Conservation (phyloP, 2,329 filamentous ascomycete species). For the Zalaria obscura region DNA sequence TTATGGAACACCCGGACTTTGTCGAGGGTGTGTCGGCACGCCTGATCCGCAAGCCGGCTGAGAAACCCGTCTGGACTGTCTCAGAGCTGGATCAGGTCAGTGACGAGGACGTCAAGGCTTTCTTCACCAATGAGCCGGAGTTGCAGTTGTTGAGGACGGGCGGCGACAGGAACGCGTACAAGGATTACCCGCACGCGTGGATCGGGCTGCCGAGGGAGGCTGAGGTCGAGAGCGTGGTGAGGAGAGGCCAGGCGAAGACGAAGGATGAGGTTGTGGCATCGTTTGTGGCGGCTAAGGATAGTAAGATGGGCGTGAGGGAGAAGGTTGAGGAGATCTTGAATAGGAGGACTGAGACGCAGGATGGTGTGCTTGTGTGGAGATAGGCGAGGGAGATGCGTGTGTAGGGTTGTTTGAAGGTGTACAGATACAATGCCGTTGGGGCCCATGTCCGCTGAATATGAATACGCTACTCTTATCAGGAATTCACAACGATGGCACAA, state of each 20-base stretch:
- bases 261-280: constrained; percentile 24
- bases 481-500: too few relatives aligned
- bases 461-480: too few relatives aligned
- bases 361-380: background rate
- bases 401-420: too few relatives aligned
- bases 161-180: constrained; percentile 40
- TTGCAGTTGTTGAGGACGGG: constrained; percentile 45
- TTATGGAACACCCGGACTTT: constrained; percentile 89
- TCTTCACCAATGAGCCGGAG: constrained; percentile 46
- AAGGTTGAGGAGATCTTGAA: constrained; percentile 50
- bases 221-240: constrained; percentile 37
- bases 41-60: constrained; percentile 55
- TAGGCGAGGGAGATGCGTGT: background rate
- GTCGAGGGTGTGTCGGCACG: constrained; percentile 76
- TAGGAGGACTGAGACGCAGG: constrained; percentile 14
- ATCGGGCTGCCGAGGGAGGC: constrained; percentile 63
- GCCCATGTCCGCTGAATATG: too few relatives aligned
- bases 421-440: too few relatives aligned
- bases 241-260: constrained; percentile 14
- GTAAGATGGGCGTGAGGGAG: constrained; percentile 37
- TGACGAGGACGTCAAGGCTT: constrained; percentile 45
- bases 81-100: constrained; percentile 54
- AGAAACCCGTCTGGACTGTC: constrained; percentile 62
- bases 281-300: constrained; percentile 25
- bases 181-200: constrained; percentile 55